A percentile compares a stretch with the other conserved stretches of the same genome.
These are phyloP conservation scores for Globisporangium lucens DNA, from an alignment of 352 stramenopile species.

Conservation along the genomic window DNA sequence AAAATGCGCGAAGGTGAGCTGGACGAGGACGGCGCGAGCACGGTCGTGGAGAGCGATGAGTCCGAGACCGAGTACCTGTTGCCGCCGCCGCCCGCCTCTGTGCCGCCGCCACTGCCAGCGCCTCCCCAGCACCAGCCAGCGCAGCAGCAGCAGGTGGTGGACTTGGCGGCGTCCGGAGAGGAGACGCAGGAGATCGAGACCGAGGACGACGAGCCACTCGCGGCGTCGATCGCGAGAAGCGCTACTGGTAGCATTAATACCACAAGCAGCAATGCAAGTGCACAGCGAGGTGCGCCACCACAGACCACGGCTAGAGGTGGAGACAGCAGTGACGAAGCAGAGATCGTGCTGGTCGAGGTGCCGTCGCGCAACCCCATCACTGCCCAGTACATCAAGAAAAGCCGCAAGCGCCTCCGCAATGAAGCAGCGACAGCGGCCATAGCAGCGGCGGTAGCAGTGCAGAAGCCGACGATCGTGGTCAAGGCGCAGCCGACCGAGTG, in stretches of 20 bases:
- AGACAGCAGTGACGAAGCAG: not conserved
- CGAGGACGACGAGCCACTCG: conserved; percentile 4
- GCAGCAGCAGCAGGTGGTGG: not conserved
- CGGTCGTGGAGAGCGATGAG: not conserved
- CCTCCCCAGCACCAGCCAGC: not conserved
- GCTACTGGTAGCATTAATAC: not conserved
- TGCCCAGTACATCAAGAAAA: not conserved
- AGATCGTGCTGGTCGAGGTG: not conserved
- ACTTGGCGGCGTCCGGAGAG: not conserved
- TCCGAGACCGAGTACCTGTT: not conserved
- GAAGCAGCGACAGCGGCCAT: not conserved
- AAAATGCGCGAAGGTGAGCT: conserved; percentile 1
- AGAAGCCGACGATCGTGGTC: conserved; percentile 16
- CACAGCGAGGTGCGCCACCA: not conserved
- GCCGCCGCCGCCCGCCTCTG: too few relatives aligned
- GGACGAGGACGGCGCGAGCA: not conserved
- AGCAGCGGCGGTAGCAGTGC: not conserved
- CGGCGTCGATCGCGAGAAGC: not conserved
- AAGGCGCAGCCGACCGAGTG: conserved; percentile 66
- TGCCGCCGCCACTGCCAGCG: not conserved
- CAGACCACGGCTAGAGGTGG: not conserved
- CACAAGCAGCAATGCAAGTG: not conserved
- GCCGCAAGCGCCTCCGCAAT: conserved; percentile 3
- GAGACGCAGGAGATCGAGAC: conserved; percentile 8
- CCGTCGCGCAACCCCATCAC: not conserved